These are phyloP conservation scores for baker's yeast (Saccharomyces cerevisiae) DNA, from an alignment of 805 yeast genomes.

Conservation along the genomic window DNA sequence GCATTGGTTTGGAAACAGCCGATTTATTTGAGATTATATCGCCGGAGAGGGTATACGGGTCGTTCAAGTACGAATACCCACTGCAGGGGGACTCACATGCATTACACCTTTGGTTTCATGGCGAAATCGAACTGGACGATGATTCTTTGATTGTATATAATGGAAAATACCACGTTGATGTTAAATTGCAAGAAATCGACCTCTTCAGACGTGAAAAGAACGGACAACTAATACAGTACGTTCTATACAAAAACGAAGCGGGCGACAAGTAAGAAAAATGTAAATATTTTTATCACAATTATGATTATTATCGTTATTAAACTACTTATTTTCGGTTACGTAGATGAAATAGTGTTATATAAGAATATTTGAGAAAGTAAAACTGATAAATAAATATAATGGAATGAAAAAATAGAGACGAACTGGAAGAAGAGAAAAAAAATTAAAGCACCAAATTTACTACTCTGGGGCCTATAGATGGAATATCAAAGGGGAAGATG, in stretches of 20 bases:
- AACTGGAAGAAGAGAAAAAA: background rate
- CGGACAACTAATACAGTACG: constrained; percentile 22
- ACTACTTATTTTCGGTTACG: background rate
- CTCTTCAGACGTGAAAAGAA: constrained; percentile 20
- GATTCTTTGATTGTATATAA: constrained; percentile 21
- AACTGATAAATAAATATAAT: background rate
- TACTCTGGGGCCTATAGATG: background rate
- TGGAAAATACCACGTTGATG: constrained; percentile 28
- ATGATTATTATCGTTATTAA: background rate
- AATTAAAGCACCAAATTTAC: background rate
- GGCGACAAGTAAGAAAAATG: constrained; percentile 1
- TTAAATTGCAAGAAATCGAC: constrained; percentile 24
- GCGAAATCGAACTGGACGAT: constrained; percentile 20
- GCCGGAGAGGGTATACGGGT: constrained; percentile 20
- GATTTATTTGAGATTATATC: constrained; percentile 21
- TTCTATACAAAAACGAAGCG: constrained; percentile 18
- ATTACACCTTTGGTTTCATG: constrained; percentile 26
- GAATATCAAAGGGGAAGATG: background rate
- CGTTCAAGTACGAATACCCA: constrained; percentile 26
- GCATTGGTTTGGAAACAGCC: constrained; percentile 18
- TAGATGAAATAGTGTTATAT: background rate
- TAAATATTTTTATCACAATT: background rate
- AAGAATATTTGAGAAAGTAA: background rate
- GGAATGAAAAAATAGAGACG: background rate
- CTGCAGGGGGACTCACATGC: constrained; percentile 16